phyloP scores from a whole-genome alignment of 768 basidiomycete species.

The Podaxis sp. region DNA sequence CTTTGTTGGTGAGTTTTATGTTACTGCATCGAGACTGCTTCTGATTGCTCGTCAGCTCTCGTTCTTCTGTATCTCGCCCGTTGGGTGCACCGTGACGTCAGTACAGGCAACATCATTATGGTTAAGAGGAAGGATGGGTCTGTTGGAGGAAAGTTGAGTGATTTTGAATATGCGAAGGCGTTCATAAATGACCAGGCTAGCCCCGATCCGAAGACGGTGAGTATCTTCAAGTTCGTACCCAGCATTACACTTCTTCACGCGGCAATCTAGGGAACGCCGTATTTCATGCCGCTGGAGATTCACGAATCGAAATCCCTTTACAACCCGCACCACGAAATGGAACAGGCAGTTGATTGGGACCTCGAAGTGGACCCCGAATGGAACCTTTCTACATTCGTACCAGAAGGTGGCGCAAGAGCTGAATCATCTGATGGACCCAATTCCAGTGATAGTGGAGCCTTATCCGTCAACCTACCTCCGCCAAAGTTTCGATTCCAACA shows the following conservation, averaged over 20 bases:
- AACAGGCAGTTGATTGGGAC: no score
- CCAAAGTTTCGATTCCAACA: slow-evolving; percentile 2
- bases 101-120: slow-evolving; percentile 3
- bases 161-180: slow-evolving; percentile 13
- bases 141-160: not conserved
- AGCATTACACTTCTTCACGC: not conserved
- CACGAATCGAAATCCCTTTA: not conserved
- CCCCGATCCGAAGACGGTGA: slow-evolving; percentile 9
- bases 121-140: not conserved
- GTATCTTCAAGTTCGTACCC: not conserved
- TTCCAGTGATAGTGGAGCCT: no score
- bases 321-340: no score
- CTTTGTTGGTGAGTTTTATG: not conserved
- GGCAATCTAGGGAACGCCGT: slow-evolving; percentile 14
- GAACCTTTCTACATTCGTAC: no score
- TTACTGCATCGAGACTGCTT: not conserved
- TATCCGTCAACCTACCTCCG: not conserved
- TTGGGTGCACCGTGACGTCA: slow-evolving; percentile 14
- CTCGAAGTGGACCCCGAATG: no score
- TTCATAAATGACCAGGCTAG: not conserved
- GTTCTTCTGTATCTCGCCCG: slow-evolving; percentile 12
- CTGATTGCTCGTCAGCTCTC: not conserved
- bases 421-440: no score
- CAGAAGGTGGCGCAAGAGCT: no score
- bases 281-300: slow-evolving; percentile 16